phyloP scores from a whole-genome alignment of 352 stramenopile genomes.

The Peronospora farinosa region DNA sequence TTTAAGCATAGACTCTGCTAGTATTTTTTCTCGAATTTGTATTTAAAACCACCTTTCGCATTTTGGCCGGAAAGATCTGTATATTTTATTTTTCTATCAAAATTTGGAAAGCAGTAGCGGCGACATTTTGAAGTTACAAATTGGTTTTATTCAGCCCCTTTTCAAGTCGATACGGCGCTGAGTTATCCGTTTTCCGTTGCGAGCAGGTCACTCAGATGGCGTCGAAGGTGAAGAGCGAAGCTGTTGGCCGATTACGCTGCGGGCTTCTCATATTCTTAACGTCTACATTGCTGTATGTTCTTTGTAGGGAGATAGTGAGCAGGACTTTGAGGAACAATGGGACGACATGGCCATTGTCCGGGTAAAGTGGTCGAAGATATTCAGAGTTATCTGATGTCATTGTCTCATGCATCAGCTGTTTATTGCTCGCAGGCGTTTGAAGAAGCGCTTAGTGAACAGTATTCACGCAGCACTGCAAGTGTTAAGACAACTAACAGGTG shows the following conservation, averaged over 20 bases:
- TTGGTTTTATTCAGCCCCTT: constrained; percentile 6
- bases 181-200: constrained; percentile 6
- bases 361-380: constrained; percentile 25
- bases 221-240: constrained; percentile 8
- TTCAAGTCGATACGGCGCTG: constrained; percentile 10
- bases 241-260: neutral
- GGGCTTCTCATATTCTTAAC: constrained; percentile 3
- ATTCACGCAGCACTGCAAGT: constrained; percentile 14
- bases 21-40: no score
- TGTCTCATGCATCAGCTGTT: constrained; percentile 9
- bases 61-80: no score
- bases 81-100: no score
- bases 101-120: no score
- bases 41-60: no score
- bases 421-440: constrained; percentile 54
- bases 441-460: constrained; percentile 51
- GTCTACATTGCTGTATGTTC: neutral
- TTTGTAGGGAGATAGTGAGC: constrained; percentile 41
- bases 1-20: no score
- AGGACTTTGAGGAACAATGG: constrained; percentile 58
- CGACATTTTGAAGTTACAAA: no score
- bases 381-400: neutral
- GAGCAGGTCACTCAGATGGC: constrained; percentile 4
- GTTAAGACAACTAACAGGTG: constrained; percentile 16
- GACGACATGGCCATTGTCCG: constrained; percentile 78